Percentiles rank a stretch among this genome's conserved stretches.
Evolutionary conservation across 768 basidiomycete species (phyloP).

Genomic region (Pulveroboletus frians): DNA sequence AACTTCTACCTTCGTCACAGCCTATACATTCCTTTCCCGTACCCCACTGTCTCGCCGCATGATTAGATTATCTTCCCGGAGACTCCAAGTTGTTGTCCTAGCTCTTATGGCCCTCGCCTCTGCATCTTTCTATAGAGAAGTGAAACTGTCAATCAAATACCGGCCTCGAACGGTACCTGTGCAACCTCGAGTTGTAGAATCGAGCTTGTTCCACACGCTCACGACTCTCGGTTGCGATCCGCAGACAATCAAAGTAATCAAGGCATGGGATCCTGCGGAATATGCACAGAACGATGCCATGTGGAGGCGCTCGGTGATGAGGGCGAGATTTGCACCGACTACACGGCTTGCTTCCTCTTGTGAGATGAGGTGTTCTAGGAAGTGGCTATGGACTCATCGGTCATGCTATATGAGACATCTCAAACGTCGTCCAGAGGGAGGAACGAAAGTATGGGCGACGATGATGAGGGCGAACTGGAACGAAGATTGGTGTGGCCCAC

Average conservation of each 20-base stretch:
- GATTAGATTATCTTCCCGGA: too few species aligned
- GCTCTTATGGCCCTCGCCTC: slow-evolving; percentile 43
- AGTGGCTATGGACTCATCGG: slow-evolving; percentile 27
- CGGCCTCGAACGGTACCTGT: slow-evolving; percentile 38
- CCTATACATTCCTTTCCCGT: slow-evolving; percentile 36
- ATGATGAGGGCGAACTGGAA: slow-evolving; percentile 26
- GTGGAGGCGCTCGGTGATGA: slow-evolving; percentile 34
- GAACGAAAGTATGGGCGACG: slow-evolving; percentile 17
- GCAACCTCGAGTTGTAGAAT: slow-evolving; percentile 40
- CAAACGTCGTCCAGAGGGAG: slow-evolving; percentile 17
- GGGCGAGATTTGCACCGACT: slow-evolving; percentile 23
- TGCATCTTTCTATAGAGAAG: slow-evolving; percentile 39
- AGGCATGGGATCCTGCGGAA: slow-evolving; percentile 42
- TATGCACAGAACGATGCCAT: slow-evolving; percentile 39
- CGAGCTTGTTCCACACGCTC: slow-evolving; percentile 37
- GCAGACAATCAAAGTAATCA: slow-evolving; percentile 42
- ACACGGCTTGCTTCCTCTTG: slow-evolving; percentile 30
- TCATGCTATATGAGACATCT: slow-evolving; percentile 26
- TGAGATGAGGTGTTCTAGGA: slow-evolving; percentile 28
- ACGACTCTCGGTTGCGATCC: slow-evolving; percentile 37
- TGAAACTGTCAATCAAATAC: slow-evolving; percentile 39
- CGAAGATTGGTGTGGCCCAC: neutral
- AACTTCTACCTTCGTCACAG: slow-evolving; percentile 25
- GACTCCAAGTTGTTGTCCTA: slow-evolving; percentile 38
- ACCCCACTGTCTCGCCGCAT: slow-evolving; percentile 44